phyloP scores from a whole-genome alignment of 2,329 filamentous ascomycete species.

The Cytospora chrysosperma region DNA sequence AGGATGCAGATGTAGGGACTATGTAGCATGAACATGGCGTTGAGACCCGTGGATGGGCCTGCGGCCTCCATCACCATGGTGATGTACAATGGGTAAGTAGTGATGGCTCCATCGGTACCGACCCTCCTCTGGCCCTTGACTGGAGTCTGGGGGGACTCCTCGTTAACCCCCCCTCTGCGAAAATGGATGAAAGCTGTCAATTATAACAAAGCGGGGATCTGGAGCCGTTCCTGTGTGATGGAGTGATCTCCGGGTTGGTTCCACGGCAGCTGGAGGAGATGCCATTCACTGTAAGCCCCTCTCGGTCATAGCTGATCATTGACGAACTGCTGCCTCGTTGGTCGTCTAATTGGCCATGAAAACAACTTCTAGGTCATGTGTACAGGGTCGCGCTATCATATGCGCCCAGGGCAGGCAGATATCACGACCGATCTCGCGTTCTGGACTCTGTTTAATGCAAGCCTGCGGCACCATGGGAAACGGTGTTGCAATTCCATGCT shows the following conservation, averaged over 20 bases:
- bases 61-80: conserved; percentile 9
- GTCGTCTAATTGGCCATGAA: background rate
- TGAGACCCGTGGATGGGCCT: conserved; percentile 2
- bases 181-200: conserved; percentile 6
- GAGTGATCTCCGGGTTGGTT: conserved; percentile 7
- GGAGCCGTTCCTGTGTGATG: background rate
- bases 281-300: background rate
- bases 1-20: background rate
- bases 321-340: background rate
- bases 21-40: background rate
- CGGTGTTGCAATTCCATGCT: background rate
- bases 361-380: background rate
- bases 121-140: background rate
- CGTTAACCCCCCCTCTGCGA: conserved; percentile 4
- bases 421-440: background rate
- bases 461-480: background rate
- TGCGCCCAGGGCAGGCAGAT: background rate
- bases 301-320: background rate
- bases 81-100: conserved; percentile 1
- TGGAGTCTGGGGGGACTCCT: background rate
- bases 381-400: background rate
- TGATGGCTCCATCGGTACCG: conserved; percentile 6
- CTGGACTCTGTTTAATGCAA: background rate
- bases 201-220: background rate
- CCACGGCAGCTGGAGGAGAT: conserved; percentile 15